Evolutionary conservation across 177 flowering plant genomes (phyloP).

Genomic region (Vitis hybrid): DNA sequence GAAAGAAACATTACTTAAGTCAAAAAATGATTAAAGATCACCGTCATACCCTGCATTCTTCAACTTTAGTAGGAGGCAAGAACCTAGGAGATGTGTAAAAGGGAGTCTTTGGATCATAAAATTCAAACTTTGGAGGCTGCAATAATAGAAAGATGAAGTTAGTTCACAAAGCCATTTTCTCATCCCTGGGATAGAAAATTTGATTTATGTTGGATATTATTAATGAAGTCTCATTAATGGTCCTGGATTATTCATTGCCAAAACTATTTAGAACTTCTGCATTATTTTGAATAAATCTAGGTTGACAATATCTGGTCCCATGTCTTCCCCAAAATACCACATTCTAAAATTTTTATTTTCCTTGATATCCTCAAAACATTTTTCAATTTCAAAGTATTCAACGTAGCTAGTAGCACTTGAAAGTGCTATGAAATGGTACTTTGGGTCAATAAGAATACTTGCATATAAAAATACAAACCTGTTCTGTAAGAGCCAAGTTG

Average conservation of each 20-base stretch:
- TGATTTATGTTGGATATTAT: not conserved
- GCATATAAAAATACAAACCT: constrained; percentile 44
- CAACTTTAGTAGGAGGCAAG: constrained; percentile 93
- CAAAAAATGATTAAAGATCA: constrained; percentile 2
- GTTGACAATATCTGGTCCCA: no score
- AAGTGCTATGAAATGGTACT: not conserved
- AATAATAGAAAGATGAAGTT: constrained; percentile 12
- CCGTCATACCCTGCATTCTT: constrained; percentile 77
- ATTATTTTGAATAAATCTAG: no score
- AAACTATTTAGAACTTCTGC: no score
- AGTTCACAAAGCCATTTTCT: not conserved
- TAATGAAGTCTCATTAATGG: not conserved
- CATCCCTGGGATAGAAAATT: not conserved
- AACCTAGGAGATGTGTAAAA: constrained; percentile 94
- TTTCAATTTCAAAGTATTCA: no score
- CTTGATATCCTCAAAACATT: no score
- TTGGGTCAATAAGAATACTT: not conserved
- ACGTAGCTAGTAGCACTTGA: not conserved
- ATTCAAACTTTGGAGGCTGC: constrained; percentile 85
- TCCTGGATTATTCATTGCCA: not conserved
- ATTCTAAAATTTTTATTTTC: no score
- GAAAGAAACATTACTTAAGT: constrained; percentile 5
- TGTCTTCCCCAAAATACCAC: no score
- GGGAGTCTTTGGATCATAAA: constrained; percentile 92
- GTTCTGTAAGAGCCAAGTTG: constrained; percentile 89